phyloP scores from a whole-genome alignment of 345 rosid species.

The Acer saccharum region DNA sequence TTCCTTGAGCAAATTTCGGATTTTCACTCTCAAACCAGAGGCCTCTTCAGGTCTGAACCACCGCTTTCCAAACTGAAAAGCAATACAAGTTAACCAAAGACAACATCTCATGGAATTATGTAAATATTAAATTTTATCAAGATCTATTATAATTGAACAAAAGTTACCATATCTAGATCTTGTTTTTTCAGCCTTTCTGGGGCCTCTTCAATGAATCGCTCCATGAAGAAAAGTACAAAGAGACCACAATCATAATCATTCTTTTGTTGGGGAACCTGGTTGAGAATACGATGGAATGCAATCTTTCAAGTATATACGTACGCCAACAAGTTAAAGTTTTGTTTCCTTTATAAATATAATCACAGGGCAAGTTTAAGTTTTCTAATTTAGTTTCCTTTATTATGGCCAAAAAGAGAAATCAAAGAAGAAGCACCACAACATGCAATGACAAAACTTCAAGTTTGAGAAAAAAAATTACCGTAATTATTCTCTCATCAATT shows the following conservation, averaged over 20 bases:
- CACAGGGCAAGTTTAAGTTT: too few species aligned
- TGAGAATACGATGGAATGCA: not conserved
- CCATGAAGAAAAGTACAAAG: conserved; percentile 85
- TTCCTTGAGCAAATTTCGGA: conserved; percentile 49
- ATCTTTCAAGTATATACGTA: not conserved
- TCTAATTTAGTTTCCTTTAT: too few species aligned
- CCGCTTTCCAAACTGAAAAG: conserved; percentile 69
- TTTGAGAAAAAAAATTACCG: conserved; percentile 33
- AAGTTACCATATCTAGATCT: conserved; percentile 70
- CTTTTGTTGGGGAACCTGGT: conserved; percentile 92
- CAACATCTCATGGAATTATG: not conserved
- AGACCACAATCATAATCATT: conserved; percentile 95
- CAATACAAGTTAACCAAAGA: not conserved
- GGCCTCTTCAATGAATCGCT: conserved; percentile 81
- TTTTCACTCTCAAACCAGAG: conserved; percentile 71
- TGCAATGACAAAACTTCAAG: not conserved
- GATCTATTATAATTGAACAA: not conserved
- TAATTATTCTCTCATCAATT: conserved; percentile 52
- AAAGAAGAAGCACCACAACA: not conserved
- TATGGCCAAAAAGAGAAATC: not conserved
- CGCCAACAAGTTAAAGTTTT: too few species aligned
- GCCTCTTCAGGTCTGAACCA: conserved; percentile 95
- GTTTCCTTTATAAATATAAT: too few species aligned
- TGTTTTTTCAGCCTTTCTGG: conserved; percentile 80
- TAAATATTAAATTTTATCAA: not conserved